Evolutionary conservation across 169 alveolate genomes (phyloP).

Genomic region (Cryptosporidium sp.): DNA sequence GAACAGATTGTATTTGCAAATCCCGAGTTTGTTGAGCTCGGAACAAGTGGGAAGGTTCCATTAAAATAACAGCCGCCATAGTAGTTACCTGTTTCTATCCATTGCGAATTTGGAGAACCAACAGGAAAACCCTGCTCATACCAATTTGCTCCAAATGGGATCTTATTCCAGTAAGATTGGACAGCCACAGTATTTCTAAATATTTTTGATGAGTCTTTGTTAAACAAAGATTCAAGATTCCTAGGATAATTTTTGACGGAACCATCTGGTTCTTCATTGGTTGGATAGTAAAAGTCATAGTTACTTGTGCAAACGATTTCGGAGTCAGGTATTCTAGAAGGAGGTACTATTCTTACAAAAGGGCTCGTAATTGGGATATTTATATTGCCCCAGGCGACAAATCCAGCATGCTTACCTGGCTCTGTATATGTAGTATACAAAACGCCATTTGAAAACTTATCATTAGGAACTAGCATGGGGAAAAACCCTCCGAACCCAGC

Average conservation of each 20-base stretch:
- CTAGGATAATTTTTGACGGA: constrained; percentile 32
- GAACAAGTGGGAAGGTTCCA: constrained; percentile 73
- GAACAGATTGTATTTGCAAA: constrained; percentile 41
- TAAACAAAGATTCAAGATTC: constrained; percentile 13
- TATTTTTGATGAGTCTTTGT: constrained; percentile 4
- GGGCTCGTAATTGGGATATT: constrained; percentile 67
- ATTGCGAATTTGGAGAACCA: constrained; percentile 64
- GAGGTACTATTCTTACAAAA: constrained; percentile 56
- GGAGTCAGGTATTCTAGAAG: constrained; percentile 66
- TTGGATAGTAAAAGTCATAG: constrained; percentile 72
- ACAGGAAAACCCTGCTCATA: constrained; percentile 67
- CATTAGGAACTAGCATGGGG: constrained; percentile 62
- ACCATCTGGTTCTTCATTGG: constrained; percentile 32
- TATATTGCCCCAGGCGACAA: constrained; percentile 71
- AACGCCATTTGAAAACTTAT: constrained; percentile 59
- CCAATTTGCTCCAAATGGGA: constrained; percentile 74
- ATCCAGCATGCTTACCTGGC: constrained; percentile 21
- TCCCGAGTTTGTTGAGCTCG: constrained; percentile 46
- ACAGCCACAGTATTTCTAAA: constrained; percentile 47
- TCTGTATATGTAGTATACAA: constrained; percentile 60
- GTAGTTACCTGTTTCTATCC: constrained; percentile 69
- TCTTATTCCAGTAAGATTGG: constrained; percentile 74
- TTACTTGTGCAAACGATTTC: constrained; percentile 53
- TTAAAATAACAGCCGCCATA: constrained; percentile 68
- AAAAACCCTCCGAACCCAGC: constrained; percentile 69